Base-by-base conservation (phyloP, 208 protist species). In the Trypanosomatidae sp. region DNA sequence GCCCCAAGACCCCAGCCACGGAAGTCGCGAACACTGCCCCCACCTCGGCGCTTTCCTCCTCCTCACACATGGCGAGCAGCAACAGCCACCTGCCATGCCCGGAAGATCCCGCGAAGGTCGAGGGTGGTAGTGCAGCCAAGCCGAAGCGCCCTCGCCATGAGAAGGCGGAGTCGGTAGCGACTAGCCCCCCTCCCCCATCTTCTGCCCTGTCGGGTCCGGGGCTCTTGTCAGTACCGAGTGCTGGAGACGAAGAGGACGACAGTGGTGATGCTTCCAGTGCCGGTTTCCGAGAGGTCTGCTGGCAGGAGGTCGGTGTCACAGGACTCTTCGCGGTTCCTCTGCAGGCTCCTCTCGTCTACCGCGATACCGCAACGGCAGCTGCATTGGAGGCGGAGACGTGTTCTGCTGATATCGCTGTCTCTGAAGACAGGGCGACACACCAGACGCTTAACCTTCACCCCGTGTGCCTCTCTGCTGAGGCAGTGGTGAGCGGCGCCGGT, bases 231-330 rank as follows among this genome's bases (percentile, higher is more conserved):
- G 10, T 12, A 36, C 64, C 13, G 15, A 55, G 13, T 55, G 75
- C 71, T 1, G 67, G 13, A 25, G 82, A 77, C 8, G 74, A 86
- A 33, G 73, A 82, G 12, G 73, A 78, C 13, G 66, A 69, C 19
- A 68, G 41, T 10, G 74, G 80, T 15, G 74, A 62, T 17, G 47
- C n/a, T 6, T 55, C 65, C 68, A 60, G 44, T 9, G 52, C 36
- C 22, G 56, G 33, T 12, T n/a, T 15, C 28, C 13, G 49, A 4
- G 70, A 73, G 30, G 68, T 53, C 13, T 95, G 90, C 60, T 95
- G 90, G 90, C 60, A 78, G 64, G 90, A 95, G 43, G 64, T 95
- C 0, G 86, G 86, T 17, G 85, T 90, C 49, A 87, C 84, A 1
- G 90, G 90, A 6, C 73, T 95, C 5, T 91, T 90, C 49, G 80